phyloP scores from a whole-genome alignment of 2,329 filamentous ascomycete genomes.

The Alternaria tenuissima region DNA sequence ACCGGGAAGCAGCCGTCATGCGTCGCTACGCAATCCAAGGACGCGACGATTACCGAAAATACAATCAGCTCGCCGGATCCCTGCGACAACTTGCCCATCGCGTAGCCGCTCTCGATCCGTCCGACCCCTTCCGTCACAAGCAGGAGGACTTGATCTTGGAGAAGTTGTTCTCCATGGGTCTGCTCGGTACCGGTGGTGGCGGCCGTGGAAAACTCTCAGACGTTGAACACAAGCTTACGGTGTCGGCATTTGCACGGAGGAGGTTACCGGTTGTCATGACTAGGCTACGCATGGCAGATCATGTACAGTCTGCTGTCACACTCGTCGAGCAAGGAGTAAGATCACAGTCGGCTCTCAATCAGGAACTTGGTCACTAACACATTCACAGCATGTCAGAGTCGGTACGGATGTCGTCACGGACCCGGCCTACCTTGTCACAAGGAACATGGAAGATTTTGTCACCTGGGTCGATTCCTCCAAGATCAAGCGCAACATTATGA shows the following conservation, averaged over 20 bases:
- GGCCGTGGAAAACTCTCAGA: conserved; percentile 68
- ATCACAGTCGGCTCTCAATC: background rate
- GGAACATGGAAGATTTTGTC: conserved; percentile 93
- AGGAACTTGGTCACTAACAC: background rate
- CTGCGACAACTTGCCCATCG: conserved; percentile 89
- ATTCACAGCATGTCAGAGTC: conserved; percentile 74
- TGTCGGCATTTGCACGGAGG: conserved; percentile 85
- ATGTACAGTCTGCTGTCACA: conserved; percentile 78
- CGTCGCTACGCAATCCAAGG: conserved; percentile 92
- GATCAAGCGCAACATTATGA: conserved; percentile 96
- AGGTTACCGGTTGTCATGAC: conserved; percentile 92
- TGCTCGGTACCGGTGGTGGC: conserved; percentile 74
- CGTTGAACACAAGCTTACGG: conserved; percentile 88
- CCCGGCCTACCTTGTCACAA: conserved; percentile 85
- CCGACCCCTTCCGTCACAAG: conserved; percentile 79
- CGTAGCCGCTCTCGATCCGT: conserved; percentile 80
- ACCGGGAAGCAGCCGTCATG: conserved; percentile 81
- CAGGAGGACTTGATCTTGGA: conserved; percentile 87
- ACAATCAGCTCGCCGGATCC: conserved; percentile 63
- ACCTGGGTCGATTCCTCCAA: conserved; percentile 97
- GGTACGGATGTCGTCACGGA: conserved; percentile 91
- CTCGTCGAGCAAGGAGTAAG: conserved; percentile 83
- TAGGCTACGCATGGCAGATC: conserved; percentile 88
- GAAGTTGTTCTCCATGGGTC: conserved; percentile 92
- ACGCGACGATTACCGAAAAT: conserved; percentile 73